Base-by-base conservation (phyloP, 1,284 basidiomycete genomes). In the Ustilago cynodontis region DNA sequence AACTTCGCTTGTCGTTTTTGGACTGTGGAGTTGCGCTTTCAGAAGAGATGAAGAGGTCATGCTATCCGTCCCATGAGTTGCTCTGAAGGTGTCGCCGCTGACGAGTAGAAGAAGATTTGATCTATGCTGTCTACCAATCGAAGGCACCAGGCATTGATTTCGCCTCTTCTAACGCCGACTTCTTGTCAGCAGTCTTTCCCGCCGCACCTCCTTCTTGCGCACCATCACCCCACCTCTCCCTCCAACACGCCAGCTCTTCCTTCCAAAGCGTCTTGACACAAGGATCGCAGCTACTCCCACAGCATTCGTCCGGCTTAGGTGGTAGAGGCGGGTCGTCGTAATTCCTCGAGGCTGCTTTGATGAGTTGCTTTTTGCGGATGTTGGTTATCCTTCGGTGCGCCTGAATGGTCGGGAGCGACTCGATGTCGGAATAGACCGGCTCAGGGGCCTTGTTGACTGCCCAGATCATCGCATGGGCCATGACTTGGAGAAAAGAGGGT, bases 231-330 rank as follows among this genome's bases (percentile, higher is more conserved):
- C 80, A 81, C 13, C 80, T 31, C 31, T 81, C 64, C 1, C 60
- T 14, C 80, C 80, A 81, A 22, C 69, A 75, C 5, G 22, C 58
- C 6, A 77, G 56, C 59, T 81, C 80, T 33, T 80, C 78, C 53
- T 66, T 74, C 76, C 78, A 80, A 1, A 81, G 78, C 22, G 66
- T 67, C 59, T 78, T 77, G n/a, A 81, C 80, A 59, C 80, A 81
- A 0, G 80, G 80, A 16, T 71, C 63, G 51, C 80, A 81, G 52
- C 61, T 63, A 56, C 72, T 76, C 0, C 76, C 80, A 35, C 80
- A 81, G 52, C 80, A 81, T 37, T 81, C 80, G 64, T 73, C 70
- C 11, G 75, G 72, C 18, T 74, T 71, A 2, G 78, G 80, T 3
- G 72, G 75, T 0, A 79, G 80, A 6, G 80, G 80, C 9, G 80